These are phyloP conservation scores for Solanum pimpinellifolium DNA, from an alignment of 257 asterid species.

Conservation along the genomic window DNA sequence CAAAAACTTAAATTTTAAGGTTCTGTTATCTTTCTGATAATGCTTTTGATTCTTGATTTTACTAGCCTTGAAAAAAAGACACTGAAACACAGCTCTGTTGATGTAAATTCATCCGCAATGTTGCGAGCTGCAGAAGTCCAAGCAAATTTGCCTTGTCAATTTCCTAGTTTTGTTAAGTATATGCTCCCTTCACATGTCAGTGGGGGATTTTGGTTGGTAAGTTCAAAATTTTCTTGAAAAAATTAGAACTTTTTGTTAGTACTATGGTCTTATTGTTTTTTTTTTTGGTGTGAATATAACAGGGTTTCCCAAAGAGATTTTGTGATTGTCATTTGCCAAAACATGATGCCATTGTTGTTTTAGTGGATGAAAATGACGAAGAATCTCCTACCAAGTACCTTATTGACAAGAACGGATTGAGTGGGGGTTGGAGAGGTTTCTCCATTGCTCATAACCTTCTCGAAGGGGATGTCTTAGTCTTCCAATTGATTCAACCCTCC, in stretches of 20 bases:
- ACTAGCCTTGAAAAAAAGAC: constrained; percentile 10
- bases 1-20: not conserved
- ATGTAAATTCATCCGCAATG: constrained; percentile 14
- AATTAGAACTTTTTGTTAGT: not conserved
- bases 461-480: constrained; percentile 53
- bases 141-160: constrained; percentile 16
- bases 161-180: constrained; percentile 35
- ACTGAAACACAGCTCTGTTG: constrained; percentile 1
- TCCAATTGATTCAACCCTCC: constrained; percentile 44
- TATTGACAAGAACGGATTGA: constrained; percentile 28
- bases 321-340: constrained; percentile 42
- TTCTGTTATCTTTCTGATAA: not conserved
- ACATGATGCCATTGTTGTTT: constrained; percentile 28
- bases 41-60: constrained; percentile 1
- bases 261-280: not conserved
- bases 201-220: constrained; percentile 53
- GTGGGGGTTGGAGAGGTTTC: constrained; percentile 73
- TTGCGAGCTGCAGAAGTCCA: constrained; percentile 29
- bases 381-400: constrained; percentile 36
- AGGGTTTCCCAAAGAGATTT: constrained; percentile 46
- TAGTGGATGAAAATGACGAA: constrained; percentile 37
- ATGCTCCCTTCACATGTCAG: constrained; percentile 53
- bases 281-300: not conserved
- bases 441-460: constrained; percentile 47
- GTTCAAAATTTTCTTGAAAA: not conserved